Conservation (phyloP, 306 rosid genomes). For the Sicyos edulis region DNA sequence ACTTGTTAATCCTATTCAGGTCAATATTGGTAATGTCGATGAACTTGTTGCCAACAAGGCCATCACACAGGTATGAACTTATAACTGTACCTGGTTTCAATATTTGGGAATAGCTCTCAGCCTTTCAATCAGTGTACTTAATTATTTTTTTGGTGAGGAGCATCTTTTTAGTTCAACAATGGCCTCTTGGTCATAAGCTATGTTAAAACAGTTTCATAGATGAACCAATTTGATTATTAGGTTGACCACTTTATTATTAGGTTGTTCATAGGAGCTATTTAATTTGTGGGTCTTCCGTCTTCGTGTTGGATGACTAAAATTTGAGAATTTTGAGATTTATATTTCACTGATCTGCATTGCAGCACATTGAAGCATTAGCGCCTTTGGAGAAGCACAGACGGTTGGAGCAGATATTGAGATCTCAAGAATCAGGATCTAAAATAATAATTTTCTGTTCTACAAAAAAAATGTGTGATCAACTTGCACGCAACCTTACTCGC, state of each 20-base stretch:
- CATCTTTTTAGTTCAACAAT: no score
- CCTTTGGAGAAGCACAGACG: slow-evolving; percentile 78
- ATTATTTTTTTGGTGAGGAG: no score
- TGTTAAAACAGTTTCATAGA: no score
- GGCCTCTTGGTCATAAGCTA: no score
- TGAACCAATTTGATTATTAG: background rate
- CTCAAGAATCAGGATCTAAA: slow-evolving; percentile 92
- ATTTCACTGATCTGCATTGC: slow-evolving; percentile 25
- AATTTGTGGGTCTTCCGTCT: background rate
- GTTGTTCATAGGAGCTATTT: background rate
- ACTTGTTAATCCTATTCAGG: slow-evolving; percentile 85
- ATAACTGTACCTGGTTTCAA: background rate
- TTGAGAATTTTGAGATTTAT: background rate
- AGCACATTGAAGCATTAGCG: slow-evolving; percentile 81
- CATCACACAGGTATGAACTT: slow-evolving; percentile 73
- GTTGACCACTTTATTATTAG: background rate
- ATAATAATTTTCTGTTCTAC: slow-evolving; percentile 90
- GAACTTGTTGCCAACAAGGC: slow-evolving; percentile 97
- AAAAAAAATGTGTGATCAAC: slow-evolving; percentile 99
- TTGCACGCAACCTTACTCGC: slow-evolving; percentile 82
- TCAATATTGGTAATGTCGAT: slow-evolving; percentile 92
- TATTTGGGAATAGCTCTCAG: no score
- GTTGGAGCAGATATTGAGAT: slow-evolving; percentile 74
- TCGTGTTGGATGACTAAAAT: background rate
- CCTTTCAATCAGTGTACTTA: no score